Evolutionary conservation across 2,329 filamentous ascomycete genomes (phyloP), one percentile per base, ranked within the genome.

Genomic region (Alternaria sp.): DNA sequence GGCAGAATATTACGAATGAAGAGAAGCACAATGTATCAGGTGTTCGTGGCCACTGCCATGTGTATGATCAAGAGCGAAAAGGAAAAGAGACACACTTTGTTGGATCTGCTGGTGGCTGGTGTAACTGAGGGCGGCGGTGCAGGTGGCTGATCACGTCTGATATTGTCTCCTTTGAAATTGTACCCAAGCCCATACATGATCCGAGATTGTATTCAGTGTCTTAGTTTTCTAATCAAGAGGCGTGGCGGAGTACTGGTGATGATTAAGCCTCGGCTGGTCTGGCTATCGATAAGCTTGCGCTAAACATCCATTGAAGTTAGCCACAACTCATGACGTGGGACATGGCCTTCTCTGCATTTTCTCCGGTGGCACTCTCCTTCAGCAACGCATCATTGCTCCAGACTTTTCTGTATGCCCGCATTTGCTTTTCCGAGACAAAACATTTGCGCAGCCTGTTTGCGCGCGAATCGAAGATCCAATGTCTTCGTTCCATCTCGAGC

Each of bases 381-480:
- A 7, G 41, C 33, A 44, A 24, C 44, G 39, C 59, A 54, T 56
- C 50, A 17, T 44, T 42, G 10, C 23, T 46, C 24, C 14, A 10
- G 17, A 40, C 24, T n/a, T 26, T 24, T 29, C 69, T 74, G 73
- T 65, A 77, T 77, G 74, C 65, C 65, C 62, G 57, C 63, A 51
- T 61, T 63, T 51, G 57, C 61, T n/a, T 39, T 54, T 14, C 41
- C 58, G 37, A 63, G 61, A 62, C 59, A 62, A 17, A 74, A 73
- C 28, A 71, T 75, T 48, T 80, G 74, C 70, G 68, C 77, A 72
- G 74, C 78, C 74, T 79, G 76, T 61, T 55, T 79, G 75, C 78
- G 76, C 70, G 71, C 68, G 33, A 72, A 68, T 51, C 63, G 63
- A 51, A 54, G 54, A 57, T 51, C 45, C n/a, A 50, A 42, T 36